Base-by-base conservation (phyloP, 805 yeast genomes). In the Sugiyamaella smithiae region DNA sequence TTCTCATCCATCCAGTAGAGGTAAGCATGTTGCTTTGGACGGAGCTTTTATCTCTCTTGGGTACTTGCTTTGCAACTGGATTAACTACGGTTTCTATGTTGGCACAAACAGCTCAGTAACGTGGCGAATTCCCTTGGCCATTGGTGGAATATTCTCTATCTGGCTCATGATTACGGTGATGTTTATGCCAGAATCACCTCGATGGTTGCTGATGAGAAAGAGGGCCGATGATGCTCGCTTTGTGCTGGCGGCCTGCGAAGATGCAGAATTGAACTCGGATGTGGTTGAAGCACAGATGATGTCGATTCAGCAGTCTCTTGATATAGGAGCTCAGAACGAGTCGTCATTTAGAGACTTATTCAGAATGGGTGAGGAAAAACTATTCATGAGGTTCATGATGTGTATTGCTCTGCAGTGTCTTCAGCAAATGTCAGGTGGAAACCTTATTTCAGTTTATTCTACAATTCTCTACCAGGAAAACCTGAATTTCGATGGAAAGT, bases 151-250 rank as follows among this genome's bases (percentile, higher is more conserved):
- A 32, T 32, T 32, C n/a, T 32, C 37, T 32, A 12, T 32, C 8
- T 32, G 37, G 37, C 37, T 32, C 8, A 82, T 49, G 29, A 66
- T 35, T 16, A 69, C 73, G 23, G 62, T 71, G 31, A 59, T 78
- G 35, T 76, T 80, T 36, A 67, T 88, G 14, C 97, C 98, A 0
- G 97, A 90, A 66, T 81, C 90, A 33, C 97, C 97, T 0, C 74
- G 97, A 50, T 90, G 75, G 67, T 81, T 77, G 7, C 6, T 32
- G 19, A 32, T 32, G 37, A 32, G 19, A 32, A 32, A 32, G 37
- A 11, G 37, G 8, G 14, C 37, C 7, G 37, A 32, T 14, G 37
- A 32, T 32, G 37, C 37, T 32, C 37, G 37, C 11, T 14, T 12
- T 11, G 37, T 32, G 7, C n/a, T 32, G 7, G 37, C 37, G 7